Conservation (phyloP, 2,329 filamentous ascomycete species). For the Aureobasidium zeae region DNA sequence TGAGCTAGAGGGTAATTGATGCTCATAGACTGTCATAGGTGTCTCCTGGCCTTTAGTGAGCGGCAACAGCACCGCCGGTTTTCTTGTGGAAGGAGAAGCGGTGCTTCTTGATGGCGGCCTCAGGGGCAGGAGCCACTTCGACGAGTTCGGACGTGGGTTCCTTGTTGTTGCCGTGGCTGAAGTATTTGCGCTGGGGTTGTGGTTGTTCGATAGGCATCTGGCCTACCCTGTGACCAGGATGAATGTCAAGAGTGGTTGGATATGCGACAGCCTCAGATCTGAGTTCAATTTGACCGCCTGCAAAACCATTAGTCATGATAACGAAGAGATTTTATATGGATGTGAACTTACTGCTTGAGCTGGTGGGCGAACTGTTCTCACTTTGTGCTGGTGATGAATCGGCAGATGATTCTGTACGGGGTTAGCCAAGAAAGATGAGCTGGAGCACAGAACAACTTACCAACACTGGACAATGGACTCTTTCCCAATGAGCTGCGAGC, state of each 20-base stretch:
- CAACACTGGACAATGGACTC: slow-evolving; percentile 16
- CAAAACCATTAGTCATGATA: not conserved
- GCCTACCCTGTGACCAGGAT: slow-evolving; percentile 3
- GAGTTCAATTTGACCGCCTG: slow-evolving; percentile 13
- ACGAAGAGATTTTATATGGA: not conserved
- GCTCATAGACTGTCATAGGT: too few relatives aligned
- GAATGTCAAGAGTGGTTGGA: slow-evolving; percentile 3
- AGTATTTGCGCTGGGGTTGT: not conserved
- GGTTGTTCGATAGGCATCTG: slow-evolving; percentile 6
- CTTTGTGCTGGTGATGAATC: slow-evolving; percentile 16
- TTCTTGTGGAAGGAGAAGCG: slow-evolving; percentile 17
- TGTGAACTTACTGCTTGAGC: slow-evolving; percentile 6
- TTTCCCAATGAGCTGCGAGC: slow-evolving; percentile 13
- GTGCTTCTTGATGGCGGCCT: slow-evolving; percentile 15
- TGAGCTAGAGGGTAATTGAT: too few relatives aligned
- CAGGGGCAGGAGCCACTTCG: slow-evolving; percentile 2
- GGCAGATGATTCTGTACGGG: slow-evolving; percentile 2
- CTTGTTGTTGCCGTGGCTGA: slow-evolving; percentile 16
- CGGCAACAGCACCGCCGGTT: slow-evolving; percentile 15
- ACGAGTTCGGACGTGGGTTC: slow-evolving; percentile 2
- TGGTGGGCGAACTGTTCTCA: slow-evolving; percentile 14
- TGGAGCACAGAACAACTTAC: not conserved
- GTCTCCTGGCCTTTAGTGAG: slow-evolving; percentile 18
- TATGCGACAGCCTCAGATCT: slow-evolving; percentile 8
- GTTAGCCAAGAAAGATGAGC: not conserved